Evolutionary conservation across 257 asterid species (phyloP).

Genomic region (Capsicum pubescens): DNA sequence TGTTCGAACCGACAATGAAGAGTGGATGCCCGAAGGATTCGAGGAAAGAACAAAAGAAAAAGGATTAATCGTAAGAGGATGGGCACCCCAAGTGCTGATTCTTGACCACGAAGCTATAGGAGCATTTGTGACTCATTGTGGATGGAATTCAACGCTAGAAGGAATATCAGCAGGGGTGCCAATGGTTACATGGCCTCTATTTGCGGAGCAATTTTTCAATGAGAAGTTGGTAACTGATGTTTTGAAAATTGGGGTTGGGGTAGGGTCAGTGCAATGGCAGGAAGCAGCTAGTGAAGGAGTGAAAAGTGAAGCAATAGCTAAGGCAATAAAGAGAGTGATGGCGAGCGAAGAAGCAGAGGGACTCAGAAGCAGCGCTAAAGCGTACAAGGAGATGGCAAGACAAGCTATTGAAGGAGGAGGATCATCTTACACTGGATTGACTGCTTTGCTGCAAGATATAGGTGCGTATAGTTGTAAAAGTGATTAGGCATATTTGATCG

Average conservation of each 20-base stretch:
- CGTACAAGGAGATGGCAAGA: slow-evolving; percentile 44
- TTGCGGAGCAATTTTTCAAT: slow-evolving; percentile 54
- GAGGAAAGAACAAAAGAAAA: slow-evolving; percentile 50
- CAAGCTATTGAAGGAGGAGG: slow-evolving; percentile 67
- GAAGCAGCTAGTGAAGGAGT: slow-evolving; percentile 28
- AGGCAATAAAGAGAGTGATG: slow-evolving; percentile 42
- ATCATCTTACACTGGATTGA: slow-evolving; percentile 56
- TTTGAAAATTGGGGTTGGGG: slow-evolving; percentile 46
- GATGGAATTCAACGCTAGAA: slow-evolving; percentile 60
- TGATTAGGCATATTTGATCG: background rate
- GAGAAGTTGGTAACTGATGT: slow-evolving; percentile 52
- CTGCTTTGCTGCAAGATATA: slow-evolving; percentile 46
- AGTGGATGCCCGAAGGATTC: slow-evolving; percentile 60
- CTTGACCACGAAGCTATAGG: slow-evolving; percentile 47
- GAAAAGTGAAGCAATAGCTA: slow-evolving; percentile 38
- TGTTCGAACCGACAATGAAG: slow-evolving; percentile 40
- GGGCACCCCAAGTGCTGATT: slow-evolving; percentile 73
- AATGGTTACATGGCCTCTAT: slow-evolving; percentile 61
- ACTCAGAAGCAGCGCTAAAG: slow-evolving; percentile 39
- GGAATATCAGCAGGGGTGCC: slow-evolving; percentile 55
- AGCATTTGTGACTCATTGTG: slow-evolving; percentile 59
- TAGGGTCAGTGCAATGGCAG: slow-evolving; percentile 45
- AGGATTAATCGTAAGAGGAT: slow-evolving; percentile 67
- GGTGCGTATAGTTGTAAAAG: slow-evolving; percentile 8
- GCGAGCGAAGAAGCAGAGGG: slow-evolving; percentile 41